These are phyloP conservation scores for Nyssa sinensis DNA, from an alignment of 148 eudicot species.

Conservation along the genomic window DNA sequence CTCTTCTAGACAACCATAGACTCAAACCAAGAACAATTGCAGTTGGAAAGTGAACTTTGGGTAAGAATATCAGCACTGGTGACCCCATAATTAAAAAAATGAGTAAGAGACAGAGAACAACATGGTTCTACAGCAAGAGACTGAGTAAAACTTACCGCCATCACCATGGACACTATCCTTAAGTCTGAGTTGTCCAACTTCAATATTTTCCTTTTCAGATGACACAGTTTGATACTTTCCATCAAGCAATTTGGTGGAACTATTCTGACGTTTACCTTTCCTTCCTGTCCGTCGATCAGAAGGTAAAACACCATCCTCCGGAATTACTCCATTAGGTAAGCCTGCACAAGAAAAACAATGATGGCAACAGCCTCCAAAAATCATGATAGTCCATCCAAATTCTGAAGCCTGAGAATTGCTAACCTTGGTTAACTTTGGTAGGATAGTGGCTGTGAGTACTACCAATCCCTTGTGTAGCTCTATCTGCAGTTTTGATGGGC, in stretches of 20 bases:
- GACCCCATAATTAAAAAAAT: background rate
- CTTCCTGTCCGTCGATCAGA: constrained; percentile 51
- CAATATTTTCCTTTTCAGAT: constrained; percentile 45
- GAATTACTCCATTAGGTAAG: constrained; percentile 34
- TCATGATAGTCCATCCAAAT: constrained; percentile 2
- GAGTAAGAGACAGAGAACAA: background rate
- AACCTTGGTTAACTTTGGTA: constrained; percentile 25
- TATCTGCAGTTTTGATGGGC: constrained; percentile 26
- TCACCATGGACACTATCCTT: constrained; percentile 33
- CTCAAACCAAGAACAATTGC: background rate
- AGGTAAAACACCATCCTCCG: constrained; percentile 37
- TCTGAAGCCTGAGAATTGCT: constrained; percentile 4
- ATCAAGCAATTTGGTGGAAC: constrained; percentile 44
- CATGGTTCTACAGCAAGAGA: background rate
- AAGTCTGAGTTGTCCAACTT: constrained; percentile 31
- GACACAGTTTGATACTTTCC: constrained; percentile 36
- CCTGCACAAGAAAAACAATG: constrained; percentile 34
- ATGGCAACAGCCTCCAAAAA: background rate
- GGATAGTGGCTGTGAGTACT: constrained; percentile 14
- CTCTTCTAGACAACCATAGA: background rate
- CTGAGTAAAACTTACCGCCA: constrained; percentile 18
- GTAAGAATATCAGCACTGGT: background rate
- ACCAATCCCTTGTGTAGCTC: constrained; percentile 17
- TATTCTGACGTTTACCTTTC: constrained; percentile 61
- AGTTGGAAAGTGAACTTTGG: background rate